Base-by-base conservation (phyloP, 2,329 filamentous ascomycete genomes). In the Ophiostoma australiae region DNA sequence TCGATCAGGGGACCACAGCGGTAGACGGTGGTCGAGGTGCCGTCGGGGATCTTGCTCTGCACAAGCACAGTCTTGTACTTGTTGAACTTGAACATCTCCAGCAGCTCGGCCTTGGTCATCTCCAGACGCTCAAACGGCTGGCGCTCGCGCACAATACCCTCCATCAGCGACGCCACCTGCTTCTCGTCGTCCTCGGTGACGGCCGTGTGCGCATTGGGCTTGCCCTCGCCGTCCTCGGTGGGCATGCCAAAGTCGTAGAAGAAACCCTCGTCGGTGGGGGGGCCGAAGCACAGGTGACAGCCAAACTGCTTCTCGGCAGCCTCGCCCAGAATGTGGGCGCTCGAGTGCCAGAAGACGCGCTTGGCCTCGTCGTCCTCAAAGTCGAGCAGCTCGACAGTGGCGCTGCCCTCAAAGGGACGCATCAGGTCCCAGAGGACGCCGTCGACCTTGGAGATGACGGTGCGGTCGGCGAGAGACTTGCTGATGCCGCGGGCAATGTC, bases 51-150 rank as follows among this genome's bases (percentile, higher is more conserved):
- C 81, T 96, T 93, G 83, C 93, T 91, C 76, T 93, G 90, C 82
- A 99, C 98, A 80, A 98, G 97, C 80, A 97, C 92, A 79, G 97
- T 89, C 87, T 99, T 98, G 85, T 97, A 98, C 80, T 95, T 95
- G 86, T 96, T 97, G 85, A 97, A 96, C 76, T 89, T 88, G 84
- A 98, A 98, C 92, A 98, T 97, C 79, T 97, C 93, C 69, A 95
- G 87, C 69, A 98, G 86, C 75, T 98, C 90, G 70, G 94, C 91
- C 82, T 98, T 98, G 75, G 91, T 91, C 78, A 97, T 87, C 74
- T 91, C 91, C 67, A 98, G 84, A 72, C 95, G 89, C 84, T 97
- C 91, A 79, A 98, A 98, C 69, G 90, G 90, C 81, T 98, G 94
- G 85, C 96, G 97, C 82, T 97, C 94, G 85, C 97, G 97, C 81